A percentile compares a stretch with the other conserved stretches of the same genome.
Evolutionary conservation across 768 basidiomycete genomes (phyloP).

Genomic region (Rhizopogon sp.): DNA sequence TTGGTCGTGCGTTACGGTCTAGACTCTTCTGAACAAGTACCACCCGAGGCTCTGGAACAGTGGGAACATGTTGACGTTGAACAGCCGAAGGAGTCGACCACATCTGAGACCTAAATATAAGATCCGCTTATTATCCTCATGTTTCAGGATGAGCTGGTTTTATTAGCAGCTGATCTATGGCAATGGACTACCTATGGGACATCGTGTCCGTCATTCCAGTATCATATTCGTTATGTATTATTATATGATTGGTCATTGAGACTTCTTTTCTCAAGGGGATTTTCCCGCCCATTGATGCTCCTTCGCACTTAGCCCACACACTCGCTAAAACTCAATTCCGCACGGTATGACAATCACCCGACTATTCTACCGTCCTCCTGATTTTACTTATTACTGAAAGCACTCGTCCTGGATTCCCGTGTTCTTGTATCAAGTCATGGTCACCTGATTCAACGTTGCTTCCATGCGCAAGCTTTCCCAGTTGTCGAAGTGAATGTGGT

Average conservation of each 20-base stretch:
- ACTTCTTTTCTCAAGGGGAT: background rate
- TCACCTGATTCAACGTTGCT: background rate
- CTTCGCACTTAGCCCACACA: background rate
- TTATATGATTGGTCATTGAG: background rate
- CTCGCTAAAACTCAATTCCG: background rate
- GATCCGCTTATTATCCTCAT: background rate
- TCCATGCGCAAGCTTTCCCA: background rate
- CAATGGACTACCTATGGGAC: background rate
- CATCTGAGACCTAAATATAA: conserved; percentile 10
- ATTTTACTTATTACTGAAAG: background rate
- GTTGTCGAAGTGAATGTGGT: background rate
- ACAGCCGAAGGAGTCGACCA: conserved; percentile 9
- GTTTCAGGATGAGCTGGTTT: background rate
- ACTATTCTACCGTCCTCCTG: background rate
- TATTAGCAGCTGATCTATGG: background rate
- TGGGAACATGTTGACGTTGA: conserved; percentile 39
- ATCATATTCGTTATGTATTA: background rate
- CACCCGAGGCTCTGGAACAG: conserved; percentile 31
- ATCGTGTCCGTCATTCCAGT: background rate
- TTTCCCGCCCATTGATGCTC: background rate
- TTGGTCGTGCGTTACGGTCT: conserved; percentile 16
- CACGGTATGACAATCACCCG: background rate
- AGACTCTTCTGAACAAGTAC: conserved; percentile 3
- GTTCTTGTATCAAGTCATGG: background rate
- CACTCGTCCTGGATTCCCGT: background rate